Conservation (phyloP, 2,329 filamentous ascomycete genomes). For the Chrysoporthe puriensis region DNA sequence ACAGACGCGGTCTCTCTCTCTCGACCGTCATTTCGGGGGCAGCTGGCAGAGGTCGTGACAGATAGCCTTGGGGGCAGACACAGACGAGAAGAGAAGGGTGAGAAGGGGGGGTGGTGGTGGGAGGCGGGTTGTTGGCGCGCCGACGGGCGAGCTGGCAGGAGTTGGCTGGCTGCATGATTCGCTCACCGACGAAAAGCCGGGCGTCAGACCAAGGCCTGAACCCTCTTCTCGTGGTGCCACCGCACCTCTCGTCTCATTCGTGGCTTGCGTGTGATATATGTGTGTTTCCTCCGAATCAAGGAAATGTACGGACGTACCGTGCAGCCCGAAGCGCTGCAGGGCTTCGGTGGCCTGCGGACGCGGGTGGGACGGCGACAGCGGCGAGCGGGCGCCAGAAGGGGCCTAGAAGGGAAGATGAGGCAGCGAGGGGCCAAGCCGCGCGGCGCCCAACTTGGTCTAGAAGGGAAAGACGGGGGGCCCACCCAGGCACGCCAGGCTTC, state of each 20-base stretch:
- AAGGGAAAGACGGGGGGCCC: not conserved
- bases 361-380: not conserved
- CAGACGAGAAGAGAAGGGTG: not conserved
- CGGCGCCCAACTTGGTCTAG: not conserved
- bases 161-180: not conserved
- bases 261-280: not conserved
- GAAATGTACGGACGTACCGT: too few relatives aligned
- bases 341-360: not conserved
- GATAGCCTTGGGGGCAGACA: not conserved
- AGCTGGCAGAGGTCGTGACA: not conserved
- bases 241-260: slow-evolving; percentile 1
- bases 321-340: not conserved
- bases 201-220: not conserved
- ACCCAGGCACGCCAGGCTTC: not conserved
- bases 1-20: not conserved
- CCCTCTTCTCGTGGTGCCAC: not conserved
- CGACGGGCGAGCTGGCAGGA: not conserved
- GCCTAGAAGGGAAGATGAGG: not conserved
- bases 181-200: not conserved
- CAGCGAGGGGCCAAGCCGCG: not conserved
- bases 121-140: not conserved
- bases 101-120: not conserved
- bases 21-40: not conserved
- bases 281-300: not conserved
- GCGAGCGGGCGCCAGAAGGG: not conserved